Evolutionary conservation across 2,329 filamentous ascomycete species (phyloP), one percentile per base, ranked within the genome.

Genomic region (Stagonosporopsis tanaceti): DNA sequence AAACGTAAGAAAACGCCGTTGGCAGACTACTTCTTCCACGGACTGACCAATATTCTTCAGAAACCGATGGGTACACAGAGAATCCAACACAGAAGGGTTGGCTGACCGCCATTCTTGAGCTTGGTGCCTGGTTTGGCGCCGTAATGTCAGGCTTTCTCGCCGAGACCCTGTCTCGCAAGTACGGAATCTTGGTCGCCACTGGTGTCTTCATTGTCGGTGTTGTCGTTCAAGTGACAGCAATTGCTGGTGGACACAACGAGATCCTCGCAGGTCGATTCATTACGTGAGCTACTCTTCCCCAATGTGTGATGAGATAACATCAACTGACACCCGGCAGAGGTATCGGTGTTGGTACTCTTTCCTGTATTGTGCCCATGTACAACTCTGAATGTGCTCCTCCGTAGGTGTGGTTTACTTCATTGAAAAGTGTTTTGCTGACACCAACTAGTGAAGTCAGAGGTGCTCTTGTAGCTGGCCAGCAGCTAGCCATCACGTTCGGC

Each of bases 71-170:
- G 34, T 76, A 75, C 64, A 73, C 71, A 17, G 58, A 72, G 44
- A 68, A 78, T 30, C 51, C 71, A 12, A 79, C 77, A 3, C 77
- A 79, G 55, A 77, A 81, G 56, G 80, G 80, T 30, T 81, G 79
- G 80, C 71, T 82, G 20, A 79, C 79, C 0, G 81, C 89, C 2
- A 91, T 92, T 62, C 84, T 93, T 25, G 89, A 92, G 70, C 83
- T 93, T 2, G 90, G 90, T 50, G 90, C 89, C 40, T 93, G 89
- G 89, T 70, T 91, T n/a, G 90, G 90, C 35, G 85, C 88, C 0
- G 75, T 93, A 3, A 80, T 89, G 38, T 89, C 86, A 2, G 88
- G 89, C 1, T 89, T 89, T 67, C 73, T 92, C n/a, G 89, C 89
- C 17, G 90, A 93, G 69, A 80, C 83, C 3, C 73, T 88, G 47